Base-by-base conservation (phyloP, 2,329 filamentous ascomycete species). In the Blastomyces silverae region DNA sequence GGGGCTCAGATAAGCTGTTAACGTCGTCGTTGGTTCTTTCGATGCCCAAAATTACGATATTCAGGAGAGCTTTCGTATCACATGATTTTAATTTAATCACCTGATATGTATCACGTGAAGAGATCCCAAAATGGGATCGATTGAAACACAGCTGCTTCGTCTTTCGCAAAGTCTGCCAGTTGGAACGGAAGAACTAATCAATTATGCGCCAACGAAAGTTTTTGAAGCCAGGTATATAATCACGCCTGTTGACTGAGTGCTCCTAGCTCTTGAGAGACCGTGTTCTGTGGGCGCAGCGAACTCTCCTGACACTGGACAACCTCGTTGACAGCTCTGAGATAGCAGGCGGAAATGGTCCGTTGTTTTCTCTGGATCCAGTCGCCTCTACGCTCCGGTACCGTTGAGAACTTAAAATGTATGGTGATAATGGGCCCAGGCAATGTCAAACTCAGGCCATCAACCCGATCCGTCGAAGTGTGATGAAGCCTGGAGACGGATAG, bases 291-390 rank as follows among this genome's bases (percentile, higher is more conserved):
- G 48, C 10, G 15, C 6, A 25, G 6, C 17, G 48, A 52, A 52
- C 11, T 17, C 17, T 44, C 42, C 42, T 15, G 0, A 44, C 20
- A 7, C 22, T 25, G 3, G 8, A 13, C 34, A 10, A 10, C 34
- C 34, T 34, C 31, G 5, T 4, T 34, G 31, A 34, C 5, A 34
- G 31, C 31, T 34, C 31, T 7, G 2, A 34, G 31, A 7, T 34
- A 34, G 7, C 2, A 34, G 1, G 31, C 3, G 31, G 31, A 34
- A 34, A 4, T 8, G n/a, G 1, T 20, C 48, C 48, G 22, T 52
- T 58, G n/a, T 44, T 44, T 15, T 13, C 56, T 42, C 42, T 58
- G 56, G 56, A 42, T 42, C 56, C 22, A 58, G 17, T 37, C 57
- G 15, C 34, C 28, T 25, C n/a, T 28, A 11, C 31, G 22, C 57